Conservation (phyloP, 768 basidiomycete genomes). For the Kondoa malvinella region DNA sequence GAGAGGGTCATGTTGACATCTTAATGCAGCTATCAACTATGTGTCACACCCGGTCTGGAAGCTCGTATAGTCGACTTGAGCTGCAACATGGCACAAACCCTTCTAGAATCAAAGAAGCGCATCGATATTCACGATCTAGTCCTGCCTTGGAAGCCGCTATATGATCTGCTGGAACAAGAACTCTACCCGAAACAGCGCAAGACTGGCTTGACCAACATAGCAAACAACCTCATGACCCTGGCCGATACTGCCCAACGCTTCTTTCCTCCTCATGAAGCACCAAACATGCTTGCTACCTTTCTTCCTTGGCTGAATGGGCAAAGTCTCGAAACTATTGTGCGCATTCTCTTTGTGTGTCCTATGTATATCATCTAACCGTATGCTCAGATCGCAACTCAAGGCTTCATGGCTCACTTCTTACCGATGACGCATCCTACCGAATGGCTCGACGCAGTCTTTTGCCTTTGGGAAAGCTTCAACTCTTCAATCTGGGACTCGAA, state of each 20-base stretch:
- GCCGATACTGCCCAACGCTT: slow-evolving; percentile 47
- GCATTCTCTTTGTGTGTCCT: neutral
- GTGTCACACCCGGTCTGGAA: slow-evolving; percentile 52
- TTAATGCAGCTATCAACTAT: slow-evolving; percentile 60
- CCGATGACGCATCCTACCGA: slow-evolving; percentile 69
- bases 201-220: slow-evolving; percentile 33
- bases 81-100: slow-evolving; percentile 42
- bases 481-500: slow-evolving; percentile 78
- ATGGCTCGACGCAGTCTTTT: slow-evolving; percentile 58
- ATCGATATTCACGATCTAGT: slow-evolving; percentile 59
- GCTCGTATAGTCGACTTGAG: slow-evolving; percentile 50
- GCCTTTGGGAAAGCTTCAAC: slow-evolving; percentile 73
- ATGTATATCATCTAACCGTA: neutral
- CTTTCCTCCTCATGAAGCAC: slow-evolving; percentile 71
- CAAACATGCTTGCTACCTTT: slow-evolving; percentile 76
- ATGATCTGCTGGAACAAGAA: slow-evolving; percentile 51
- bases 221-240: slow-evolving; percentile 32
- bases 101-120: slow-evolving; percentile 46
- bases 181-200: slow-evolving; percentile 47
- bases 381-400: slow-evolving; percentile 48
- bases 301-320: slow-evolving; percentile 61
- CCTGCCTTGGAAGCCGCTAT: slow-evolving; percentile 66
- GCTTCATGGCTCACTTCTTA: slow-evolving; percentile 68
- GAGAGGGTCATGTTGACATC: slow-evolving; percentile 55
- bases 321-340: slow-evolving; percentile 43